Conservation (phyloP, 164 flowering plant genomes). For the Cinnamomum micranthum region DNA sequence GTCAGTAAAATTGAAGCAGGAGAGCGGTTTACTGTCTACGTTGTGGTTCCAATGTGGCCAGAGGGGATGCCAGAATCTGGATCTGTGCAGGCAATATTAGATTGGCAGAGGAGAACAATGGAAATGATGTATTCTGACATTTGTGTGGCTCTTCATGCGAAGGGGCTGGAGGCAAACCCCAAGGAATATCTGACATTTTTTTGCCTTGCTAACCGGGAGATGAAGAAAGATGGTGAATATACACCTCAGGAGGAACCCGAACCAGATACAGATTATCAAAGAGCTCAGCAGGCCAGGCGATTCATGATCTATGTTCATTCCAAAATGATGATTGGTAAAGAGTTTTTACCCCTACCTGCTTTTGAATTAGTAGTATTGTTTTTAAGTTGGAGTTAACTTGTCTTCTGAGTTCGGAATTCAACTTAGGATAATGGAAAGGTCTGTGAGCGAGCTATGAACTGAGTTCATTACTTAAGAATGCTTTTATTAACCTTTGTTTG, state of each 20-base stretch:
- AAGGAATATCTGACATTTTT: slow-evolving; percentile 60
- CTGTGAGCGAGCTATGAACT: neutral
- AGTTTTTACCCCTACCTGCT: neutral
- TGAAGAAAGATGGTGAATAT: slow-evolving; percentile 42
- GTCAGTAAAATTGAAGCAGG: slow-evolving; percentile 66
- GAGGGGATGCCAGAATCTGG: slow-evolving; percentile 59
- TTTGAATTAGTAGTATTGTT: neutral
- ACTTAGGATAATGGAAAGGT: neutral
- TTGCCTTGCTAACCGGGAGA: slow-evolving; percentile 65
- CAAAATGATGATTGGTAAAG: slow-evolving; percentile 76
- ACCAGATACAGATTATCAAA: slow-evolving; percentile 37
- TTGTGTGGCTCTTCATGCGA: slow-evolving; percentile 35
- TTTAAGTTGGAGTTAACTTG: neutral
- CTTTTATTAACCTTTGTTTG: neutral
- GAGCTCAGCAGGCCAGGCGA: slow-evolving; percentile 59
- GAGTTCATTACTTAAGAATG: neutral
- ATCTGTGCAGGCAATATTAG: slow-evolving; percentile 59
- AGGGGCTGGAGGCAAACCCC: slow-evolving; percentile 44
- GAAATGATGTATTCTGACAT: slow-evolving; percentile 74
- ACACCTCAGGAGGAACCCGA: slow-evolving; percentile 51
- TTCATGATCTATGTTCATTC: slow-evolving; percentile 78
- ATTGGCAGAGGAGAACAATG: slow-evolving; percentile 72
- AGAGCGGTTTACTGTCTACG: slow-evolving; percentile 53
- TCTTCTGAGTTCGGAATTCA: neutral
- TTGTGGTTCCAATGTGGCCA: slow-evolving; percentile 79